These are phyloP conservation scores for Scheffersomyces insectosa DNA, from an alignment of 1,139 yeast species.

Conservation along the genomic window DNA sequence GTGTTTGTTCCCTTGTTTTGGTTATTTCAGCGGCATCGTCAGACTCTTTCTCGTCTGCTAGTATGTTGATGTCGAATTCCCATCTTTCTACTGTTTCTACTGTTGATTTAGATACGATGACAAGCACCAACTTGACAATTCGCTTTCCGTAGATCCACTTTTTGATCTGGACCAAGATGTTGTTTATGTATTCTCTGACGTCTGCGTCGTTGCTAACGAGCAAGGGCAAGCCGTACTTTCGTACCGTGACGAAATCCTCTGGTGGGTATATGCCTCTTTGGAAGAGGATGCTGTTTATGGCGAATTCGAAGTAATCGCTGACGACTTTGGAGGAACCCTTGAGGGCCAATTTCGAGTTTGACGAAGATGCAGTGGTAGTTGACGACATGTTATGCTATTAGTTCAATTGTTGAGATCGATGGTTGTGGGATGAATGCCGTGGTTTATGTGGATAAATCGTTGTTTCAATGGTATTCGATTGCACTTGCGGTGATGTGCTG, in stretches of 20 bases:
- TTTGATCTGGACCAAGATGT: slow-evolving; percentile 73
- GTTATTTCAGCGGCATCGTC: slow-evolving; percentile 3
- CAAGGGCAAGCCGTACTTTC: slow-evolving; percentile 79
- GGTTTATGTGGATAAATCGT: slow-evolving; percentile 1
- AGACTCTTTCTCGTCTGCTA: slow-evolving; percentile 12
- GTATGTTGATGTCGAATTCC: slow-evolving; percentile 70
- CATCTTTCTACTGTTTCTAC: slow-evolving; percentile 79
- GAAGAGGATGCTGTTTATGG: slow-evolving; percentile 77
- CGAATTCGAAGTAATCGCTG: slow-evolving; percentile 81
- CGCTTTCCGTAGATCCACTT: slow-evolving; percentile 78
- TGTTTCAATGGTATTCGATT: too few species aligned
- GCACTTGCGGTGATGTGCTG: too few species aligned
- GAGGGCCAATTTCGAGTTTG: slow-evolving; percentile 54
- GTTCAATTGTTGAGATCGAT: too few species aligned
- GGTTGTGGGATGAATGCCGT: neutral
- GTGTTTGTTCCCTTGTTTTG: slow-evolving; percentile 54
- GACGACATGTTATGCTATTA: too few species aligned
- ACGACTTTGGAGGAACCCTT: slow-evolving; percentile 79
- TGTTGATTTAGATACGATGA: slow-evolving; percentile 65
- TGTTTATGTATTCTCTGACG: slow-evolving; percentile 65
- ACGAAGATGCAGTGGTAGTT: too few species aligned
- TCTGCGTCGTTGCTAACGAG: slow-evolving; percentile 77
- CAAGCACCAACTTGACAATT: slow-evolving; percentile 69
- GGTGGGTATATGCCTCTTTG: slow-evolving; percentile 91
- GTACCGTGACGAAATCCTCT: slow-evolving; percentile 79